These are phyloP conservation scores for Xerocomus amazonicus DNA, from an alignment of 1,284 basidiomycete species.

Conservation along the genomic window DNA sequence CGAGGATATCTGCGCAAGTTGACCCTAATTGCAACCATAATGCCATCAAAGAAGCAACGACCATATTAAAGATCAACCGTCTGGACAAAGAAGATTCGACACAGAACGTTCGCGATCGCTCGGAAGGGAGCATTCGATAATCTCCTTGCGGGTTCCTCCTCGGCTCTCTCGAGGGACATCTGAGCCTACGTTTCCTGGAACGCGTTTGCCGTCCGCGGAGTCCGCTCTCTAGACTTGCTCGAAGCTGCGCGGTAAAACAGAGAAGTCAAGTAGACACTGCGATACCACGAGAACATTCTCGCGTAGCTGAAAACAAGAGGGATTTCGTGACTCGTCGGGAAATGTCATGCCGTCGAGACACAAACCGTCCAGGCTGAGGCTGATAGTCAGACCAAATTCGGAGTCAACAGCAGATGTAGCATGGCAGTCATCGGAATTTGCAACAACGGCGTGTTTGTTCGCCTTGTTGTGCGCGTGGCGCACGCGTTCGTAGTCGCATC, in stretches of 20 bases:
- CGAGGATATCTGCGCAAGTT: slow-evolving; percentile 34
- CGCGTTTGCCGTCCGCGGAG: not conserved
- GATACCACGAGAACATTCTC: slow-evolving; percentile 27
- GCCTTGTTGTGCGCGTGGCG: slow-evolving; percentile 31
- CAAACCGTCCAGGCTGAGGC: slow-evolving; percentile 6
- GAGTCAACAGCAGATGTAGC: slow-evolving; percentile 3
- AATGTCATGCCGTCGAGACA: slow-evolving; percentile 3
- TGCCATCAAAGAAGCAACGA: slow-evolving; percentile 34
- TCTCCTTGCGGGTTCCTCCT: slow-evolving; percentile 26
- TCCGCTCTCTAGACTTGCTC: slow-evolving; percentile 1
- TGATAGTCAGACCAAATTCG: slow-evolving; percentile 24
- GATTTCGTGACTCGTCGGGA: slow-evolving; percentile 20
- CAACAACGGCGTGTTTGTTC: slow-evolving; percentile 20
- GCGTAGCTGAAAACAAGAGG: slow-evolving; percentile 34
- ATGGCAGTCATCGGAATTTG: slow-evolving; percentile 1
- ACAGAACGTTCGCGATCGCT: slow-evolving; percentile 1
- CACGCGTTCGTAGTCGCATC: slow-evolving; percentile 37
- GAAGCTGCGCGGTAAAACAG: slow-evolving; percentile 24
- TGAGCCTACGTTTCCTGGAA: not conserved
- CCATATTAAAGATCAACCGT: slow-evolving; percentile 31
- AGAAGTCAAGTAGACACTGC: slow-evolving; percentile 16
- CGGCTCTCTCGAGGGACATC: slow-evolving; percentile 16
- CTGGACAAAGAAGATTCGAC: slow-evolving; percentile 23
- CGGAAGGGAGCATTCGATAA: slow-evolving; percentile 26
- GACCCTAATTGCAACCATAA: slow-evolving; percentile 41